phyloP scores from a whole-genome alignment of 2,329 filamentous ascomycete genomes.

The Pleurostoma richardsiae region DNA sequence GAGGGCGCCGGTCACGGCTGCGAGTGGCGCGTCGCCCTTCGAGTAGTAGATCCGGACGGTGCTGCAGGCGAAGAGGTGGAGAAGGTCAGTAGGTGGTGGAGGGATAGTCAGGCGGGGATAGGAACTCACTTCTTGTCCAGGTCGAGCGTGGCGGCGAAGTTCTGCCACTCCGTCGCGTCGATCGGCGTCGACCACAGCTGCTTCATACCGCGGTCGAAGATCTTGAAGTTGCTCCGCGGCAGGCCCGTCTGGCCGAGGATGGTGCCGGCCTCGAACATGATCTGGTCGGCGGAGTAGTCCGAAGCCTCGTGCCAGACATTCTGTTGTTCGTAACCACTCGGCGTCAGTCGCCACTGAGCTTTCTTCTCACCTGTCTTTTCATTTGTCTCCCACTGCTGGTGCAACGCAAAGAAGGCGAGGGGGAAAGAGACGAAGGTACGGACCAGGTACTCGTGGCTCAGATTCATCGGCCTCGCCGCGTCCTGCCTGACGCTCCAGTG shows the following conservation, averaged over 20 bases:
- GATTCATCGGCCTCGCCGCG: conserved; percentile 22
- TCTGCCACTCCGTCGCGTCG: conserved; percentile 48
- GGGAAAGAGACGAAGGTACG: neutral
- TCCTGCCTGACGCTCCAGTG: conserved; percentile 29
- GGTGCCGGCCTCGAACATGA: conserved; percentile 29
- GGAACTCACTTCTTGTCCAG: conserved; percentile 47
- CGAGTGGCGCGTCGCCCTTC: conserved; percentile 35
- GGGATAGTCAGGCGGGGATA: neutral
- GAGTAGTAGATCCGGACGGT: conserved; percentile 55
- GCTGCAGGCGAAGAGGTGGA: conserved; percentile 21
- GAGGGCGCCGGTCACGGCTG: conserved; percentile 37
- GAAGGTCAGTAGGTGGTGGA: neutral
- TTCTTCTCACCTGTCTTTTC: neutral
- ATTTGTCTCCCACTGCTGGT: neutral
- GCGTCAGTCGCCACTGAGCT: neutral
- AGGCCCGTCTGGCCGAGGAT: conserved; percentile 26
- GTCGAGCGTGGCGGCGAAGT: conserved; percentile 54
- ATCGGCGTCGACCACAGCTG: conserved; percentile 35
- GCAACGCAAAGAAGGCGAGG: neutral
- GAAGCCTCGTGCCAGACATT: conserved; percentile 30
- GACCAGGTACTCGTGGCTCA: conserved; percentile 26
- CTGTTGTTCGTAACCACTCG: too few relatives aligned
- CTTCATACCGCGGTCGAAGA: conserved; percentile 30
- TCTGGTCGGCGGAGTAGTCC: conserved; percentile 29
- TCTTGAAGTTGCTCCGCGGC: conserved; percentile 33